phyloP scores from a whole-genome alignment of 805 yeast genomes.

The Saccharomycopsis olivae region DNA sequence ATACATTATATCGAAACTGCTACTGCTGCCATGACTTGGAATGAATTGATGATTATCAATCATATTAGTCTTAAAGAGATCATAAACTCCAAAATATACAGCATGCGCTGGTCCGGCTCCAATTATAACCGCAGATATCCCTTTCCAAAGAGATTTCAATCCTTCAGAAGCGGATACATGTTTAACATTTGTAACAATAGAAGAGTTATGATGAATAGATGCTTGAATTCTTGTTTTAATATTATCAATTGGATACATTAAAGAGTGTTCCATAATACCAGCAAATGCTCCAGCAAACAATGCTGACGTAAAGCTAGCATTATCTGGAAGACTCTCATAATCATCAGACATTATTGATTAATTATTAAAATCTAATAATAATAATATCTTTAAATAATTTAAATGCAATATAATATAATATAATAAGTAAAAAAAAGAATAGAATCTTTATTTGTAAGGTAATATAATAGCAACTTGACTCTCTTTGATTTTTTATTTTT shows the following conservation, averaged over 20 bases:
- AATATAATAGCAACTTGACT: no score
- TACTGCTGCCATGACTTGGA: constrained; percentile 44
- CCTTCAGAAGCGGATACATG: constrained; percentile 83
- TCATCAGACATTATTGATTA: constrained; percentile 29
- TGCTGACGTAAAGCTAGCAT: constrained; percentile 73
- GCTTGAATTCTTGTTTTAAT: constrained; percentile 88
- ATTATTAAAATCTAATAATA: no score
- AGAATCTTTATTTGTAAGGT: no score
- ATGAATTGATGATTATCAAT: constrained; percentile 27
- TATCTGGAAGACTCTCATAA: constrained; percentile 84
- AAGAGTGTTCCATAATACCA: constrained; percentile 96
- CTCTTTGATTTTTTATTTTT: no score
- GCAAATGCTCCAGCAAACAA: constrained; percentile 94
- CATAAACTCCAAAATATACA: constrained; percentile 86
- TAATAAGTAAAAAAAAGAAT: no score
- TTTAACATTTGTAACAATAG: constrained; percentile 21
- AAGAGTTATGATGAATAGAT: background rate
- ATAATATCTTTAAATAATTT: no score
- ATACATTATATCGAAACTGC: constrained; percentile 1
- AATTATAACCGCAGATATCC: constrained; percentile 78
- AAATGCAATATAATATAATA: no score
- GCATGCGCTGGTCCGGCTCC: constrained; percentile 99
- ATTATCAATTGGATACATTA: constrained; percentile 93
- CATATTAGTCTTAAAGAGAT: constrained; percentile 40
- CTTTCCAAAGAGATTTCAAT: constrained; percentile 81